phyloP scores from a whole-genome alignment of 164 flowering plant genomes.

The Aristolochia fimbriata region DNA sequence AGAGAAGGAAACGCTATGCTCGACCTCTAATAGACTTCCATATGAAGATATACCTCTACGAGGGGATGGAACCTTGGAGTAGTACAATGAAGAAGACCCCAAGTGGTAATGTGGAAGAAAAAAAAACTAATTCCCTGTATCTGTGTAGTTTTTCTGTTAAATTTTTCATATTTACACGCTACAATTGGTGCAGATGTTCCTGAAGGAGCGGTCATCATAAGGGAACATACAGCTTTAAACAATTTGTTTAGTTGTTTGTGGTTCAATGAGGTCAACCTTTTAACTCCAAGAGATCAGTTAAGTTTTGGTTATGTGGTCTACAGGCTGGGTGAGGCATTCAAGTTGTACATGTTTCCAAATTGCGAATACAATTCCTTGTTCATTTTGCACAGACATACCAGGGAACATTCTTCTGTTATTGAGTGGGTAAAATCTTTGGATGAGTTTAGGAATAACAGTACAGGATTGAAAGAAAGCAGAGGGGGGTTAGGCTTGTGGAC shows the following conservation, averaged over 20 bases:
- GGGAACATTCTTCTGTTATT: constrained; percentile 83
- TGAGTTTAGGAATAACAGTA: constrained; percentile 44
- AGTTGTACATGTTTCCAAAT: constrained; percentile 86
- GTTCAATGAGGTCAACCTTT: constrained; percentile 94
- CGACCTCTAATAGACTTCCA: constrained; percentile 92
- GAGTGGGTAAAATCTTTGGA: constrained; percentile 77
- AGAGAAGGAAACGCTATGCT: constrained; percentile 94
- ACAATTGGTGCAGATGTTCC: constrained; percentile 72
- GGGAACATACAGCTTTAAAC: constrained; percentile 83
- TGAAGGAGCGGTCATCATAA: constrained; percentile 86
- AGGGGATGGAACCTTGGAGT: constrained; percentile 94
- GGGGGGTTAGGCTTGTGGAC: constrained; percentile 95
- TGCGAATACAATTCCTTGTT: constrained; percentile 86
- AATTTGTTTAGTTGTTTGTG: constrained; percentile 90
- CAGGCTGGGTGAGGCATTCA: constrained; percentile 55
- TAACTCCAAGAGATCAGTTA: constrained; percentile 95
- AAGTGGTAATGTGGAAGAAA: constrained; percentile 57
- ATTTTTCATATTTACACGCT: not conserved
- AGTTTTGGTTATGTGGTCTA: constrained; percentile 91
- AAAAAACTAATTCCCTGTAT: not conserved
- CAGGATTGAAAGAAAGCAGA: constrained; percentile 59
- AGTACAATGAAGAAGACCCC: constrained; percentile 35
- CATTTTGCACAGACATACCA: constrained; percentile 69
- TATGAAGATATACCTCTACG: constrained; percentile 78
- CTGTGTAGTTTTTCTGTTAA: not conserved